Conservation (phyloP, 306 rosid genomes). For the Canavalia gladiata region DNA sequence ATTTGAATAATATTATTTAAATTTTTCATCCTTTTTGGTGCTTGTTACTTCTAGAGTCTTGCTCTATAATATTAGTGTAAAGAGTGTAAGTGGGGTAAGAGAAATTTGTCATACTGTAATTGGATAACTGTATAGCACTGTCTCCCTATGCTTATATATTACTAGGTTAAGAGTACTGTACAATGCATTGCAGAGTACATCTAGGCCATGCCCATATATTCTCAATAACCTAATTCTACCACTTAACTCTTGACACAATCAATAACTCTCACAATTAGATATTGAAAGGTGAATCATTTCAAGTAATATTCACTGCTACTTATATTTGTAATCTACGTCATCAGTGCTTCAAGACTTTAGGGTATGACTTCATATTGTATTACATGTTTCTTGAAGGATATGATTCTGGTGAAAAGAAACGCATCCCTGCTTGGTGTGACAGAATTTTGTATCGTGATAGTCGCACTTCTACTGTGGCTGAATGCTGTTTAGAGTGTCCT, state of each 20-base stretch:
- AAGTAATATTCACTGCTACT: slow-evolving; percentile 35
- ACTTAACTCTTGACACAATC: not conserved
- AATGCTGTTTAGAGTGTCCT: slow-evolving; percentile 86
- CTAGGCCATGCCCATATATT: not conserved
- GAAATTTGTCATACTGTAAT: not conserved
- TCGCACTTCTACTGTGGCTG: slow-evolving; percentile 66
- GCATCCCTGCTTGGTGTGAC: slow-evolving; percentile 99
- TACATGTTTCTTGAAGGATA: slow-evolving; percentile 64
- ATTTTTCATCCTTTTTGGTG: slow-evolving; percentile 31
- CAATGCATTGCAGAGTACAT: slow-evolving; percentile 5
- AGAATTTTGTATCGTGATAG: slow-evolving; percentile 93
- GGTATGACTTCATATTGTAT: slow-evolving; percentile 44
- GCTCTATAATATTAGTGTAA: slow-evolving; percentile 16
- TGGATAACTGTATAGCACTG: not conserved
- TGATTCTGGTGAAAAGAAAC: slow-evolving; percentile 99
- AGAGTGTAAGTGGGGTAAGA: not conserved
- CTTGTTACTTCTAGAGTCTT: slow-evolving; percentile 34
- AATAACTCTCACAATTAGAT: slow-evolving; percentile 8
- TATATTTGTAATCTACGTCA: slow-evolving; percentile 26
- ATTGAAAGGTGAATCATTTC: slow-evolving; percentile 19
- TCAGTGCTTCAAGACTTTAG: slow-evolving; percentile 38
- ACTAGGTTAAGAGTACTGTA: not conserved
- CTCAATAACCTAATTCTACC: slow-evolving; percentile 1
- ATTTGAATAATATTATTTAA: slow-evolving; percentile 19
- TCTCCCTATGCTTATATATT: not conserved